Percentiles rank a stretch among this genome's conserved stretches.
These are phyloP conservation scores for Naegleria gruberi DNA, from an alignment of 208 protist genomes.

Conservation along the genomic window DNA sequence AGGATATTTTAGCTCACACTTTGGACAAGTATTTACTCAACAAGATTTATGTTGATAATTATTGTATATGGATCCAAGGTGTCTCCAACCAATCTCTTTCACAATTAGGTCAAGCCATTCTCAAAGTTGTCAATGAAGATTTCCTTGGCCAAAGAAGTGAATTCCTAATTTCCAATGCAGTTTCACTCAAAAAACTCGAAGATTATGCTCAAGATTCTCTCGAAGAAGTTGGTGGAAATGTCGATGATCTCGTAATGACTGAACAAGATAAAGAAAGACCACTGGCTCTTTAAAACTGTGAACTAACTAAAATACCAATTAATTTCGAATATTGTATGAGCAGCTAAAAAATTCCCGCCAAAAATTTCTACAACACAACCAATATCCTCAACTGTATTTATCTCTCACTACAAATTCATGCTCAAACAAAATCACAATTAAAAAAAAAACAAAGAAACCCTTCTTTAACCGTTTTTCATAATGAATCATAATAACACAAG, in stretches of 20 bases:
- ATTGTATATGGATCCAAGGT: slow-evolving; percentile 26
- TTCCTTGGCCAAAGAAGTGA: background rate
- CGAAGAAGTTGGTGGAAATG: background rate
- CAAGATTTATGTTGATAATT: slow-evolving; percentile 29
- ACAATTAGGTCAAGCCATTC: background rate
- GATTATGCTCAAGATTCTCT: background rate
- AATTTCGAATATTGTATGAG: too few species aligned
- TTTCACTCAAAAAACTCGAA: background rate
- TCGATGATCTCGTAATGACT: background rate
- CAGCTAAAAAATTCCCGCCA: too few species aligned
- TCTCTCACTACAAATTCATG: too few species aligned
- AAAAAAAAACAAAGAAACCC: too few species aligned
- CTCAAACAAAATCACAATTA: too few species aligned
- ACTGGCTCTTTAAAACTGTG: background rate
- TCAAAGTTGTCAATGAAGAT: background rate
- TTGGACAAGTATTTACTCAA: background rate
- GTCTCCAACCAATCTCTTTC: background rate
- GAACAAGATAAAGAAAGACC: background rate
- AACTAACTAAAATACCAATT: too few species aligned
- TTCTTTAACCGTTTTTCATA: too few species aligned
- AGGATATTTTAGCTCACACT: slow-evolving; percentile 22
- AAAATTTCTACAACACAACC: too few species aligned
- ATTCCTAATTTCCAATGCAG: background rate
- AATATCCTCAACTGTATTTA: too few species aligned
- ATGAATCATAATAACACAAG: too few species aligned